These are phyloP conservation scores for Letharia columbiana DNA, from an alignment of 495 filamentous ascomycete genomes.

Conservation along the genomic window DNA sequence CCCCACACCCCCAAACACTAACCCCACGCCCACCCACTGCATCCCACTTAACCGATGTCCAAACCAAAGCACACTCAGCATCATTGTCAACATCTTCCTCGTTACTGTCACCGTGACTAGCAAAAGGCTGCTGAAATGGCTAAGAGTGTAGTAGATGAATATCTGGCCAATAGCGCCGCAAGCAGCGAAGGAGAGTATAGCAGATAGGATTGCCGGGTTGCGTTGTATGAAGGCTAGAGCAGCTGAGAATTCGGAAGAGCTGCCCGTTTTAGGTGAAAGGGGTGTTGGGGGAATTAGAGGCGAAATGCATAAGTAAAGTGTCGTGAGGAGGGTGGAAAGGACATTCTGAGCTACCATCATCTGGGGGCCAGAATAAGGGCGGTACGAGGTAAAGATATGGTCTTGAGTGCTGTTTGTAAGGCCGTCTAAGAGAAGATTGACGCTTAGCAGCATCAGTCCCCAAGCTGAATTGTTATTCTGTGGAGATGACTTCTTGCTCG, in stretches of 20 bases:
- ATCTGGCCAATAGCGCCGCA: constrained; percentile 92
- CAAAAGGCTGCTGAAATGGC: constrained; percentile 80
- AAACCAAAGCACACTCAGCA: constrained; percentile 88
- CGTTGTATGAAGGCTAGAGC: constrained; percentile 72
- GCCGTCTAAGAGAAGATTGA: constrained; percentile 92
- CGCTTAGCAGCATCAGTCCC: constrained; percentile 75
- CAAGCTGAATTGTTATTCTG: constrained; percentile 46
- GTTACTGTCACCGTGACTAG: constrained; percentile 96
- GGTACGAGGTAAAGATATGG: constrained; percentile 75
- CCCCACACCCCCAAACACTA: constrained; percentile 94
- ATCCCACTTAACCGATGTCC: constrained; percentile 75
- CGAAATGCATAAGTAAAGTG: constrained; percentile 62
- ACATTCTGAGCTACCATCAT: constrained; percentile 99
- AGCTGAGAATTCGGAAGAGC: constrained; percentile 59
- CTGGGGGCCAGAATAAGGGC: constrained; percentile 78
- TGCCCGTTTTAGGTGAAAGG: constrained; percentile 47
- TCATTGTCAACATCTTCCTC: constrained; percentile 98
- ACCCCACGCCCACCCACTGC: constrained; percentile 84
- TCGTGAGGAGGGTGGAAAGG: constrained; percentile 66
- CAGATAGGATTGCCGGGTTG: constrained; percentile 69
- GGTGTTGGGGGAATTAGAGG: constrained; percentile 62
- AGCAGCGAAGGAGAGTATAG: constrained; percentile 83
- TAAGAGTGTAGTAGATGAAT: constrained; percentile 95
- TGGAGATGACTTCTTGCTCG: constrained; percentile 49
- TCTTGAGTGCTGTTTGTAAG: constrained; percentile 96